Conservation (phyloP, 371 early-diverging fungal species). For the Gilbertella persicaria region DNA sequence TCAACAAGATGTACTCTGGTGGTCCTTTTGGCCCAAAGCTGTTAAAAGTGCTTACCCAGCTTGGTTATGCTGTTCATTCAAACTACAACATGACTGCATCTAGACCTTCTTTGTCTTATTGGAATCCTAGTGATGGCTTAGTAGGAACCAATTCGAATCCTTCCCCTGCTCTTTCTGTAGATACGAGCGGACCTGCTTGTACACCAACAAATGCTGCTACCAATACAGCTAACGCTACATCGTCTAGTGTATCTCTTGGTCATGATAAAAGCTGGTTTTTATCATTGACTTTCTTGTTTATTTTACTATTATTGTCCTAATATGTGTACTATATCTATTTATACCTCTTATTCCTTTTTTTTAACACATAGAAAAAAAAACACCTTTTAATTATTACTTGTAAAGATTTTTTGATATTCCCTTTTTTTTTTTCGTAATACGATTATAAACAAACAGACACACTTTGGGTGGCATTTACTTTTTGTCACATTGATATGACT, state of each 20-base stretch:
- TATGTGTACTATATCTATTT: too few species aligned
- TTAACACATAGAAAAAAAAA: too few species aligned
- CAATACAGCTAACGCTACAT: background rate
- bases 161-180: constrained; percentile 22
- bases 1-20: constrained; percentile 13
- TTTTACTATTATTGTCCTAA: too few species aligned
- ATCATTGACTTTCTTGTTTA: too few species aligned
- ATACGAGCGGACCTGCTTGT: constrained; percentile 31
- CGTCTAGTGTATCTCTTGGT: background rate
- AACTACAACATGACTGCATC: constrained; percentile 3
- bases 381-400: too few species aligned
- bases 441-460: too few species aligned
- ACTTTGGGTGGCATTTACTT: too few species aligned
- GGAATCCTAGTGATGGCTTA: constrained; percentile 30
- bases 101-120: constrained; percentile 28
- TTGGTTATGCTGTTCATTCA: constrained; percentile 43
- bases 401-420: too few species aligned
- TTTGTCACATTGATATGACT: too few species aligned
- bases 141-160: constrained; percentile 33
- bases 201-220: constrained; percentile 6
- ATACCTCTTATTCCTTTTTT: too few species aligned
- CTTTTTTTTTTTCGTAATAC: too few species aligned
- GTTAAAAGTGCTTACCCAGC: constrained; percentile 26
- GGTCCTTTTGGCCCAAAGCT: constrained; percentile 53
- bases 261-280: background rate